Evolutionary conservation across 2,329 filamentous ascomycete genomes (phyloP).

Genomic region (Periconia sp.): DNA sequence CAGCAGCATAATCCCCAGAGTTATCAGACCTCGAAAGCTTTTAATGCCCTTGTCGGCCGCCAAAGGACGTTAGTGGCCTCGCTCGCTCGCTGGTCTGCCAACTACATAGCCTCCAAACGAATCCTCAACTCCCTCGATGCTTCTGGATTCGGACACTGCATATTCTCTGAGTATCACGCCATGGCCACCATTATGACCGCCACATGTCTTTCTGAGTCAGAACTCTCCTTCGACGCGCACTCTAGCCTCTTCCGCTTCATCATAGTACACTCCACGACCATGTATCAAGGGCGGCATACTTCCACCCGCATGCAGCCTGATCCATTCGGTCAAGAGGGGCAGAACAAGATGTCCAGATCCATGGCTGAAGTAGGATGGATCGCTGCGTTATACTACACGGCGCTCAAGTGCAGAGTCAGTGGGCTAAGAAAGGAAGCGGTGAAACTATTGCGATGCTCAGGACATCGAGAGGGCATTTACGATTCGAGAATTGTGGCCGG

Average conservation of each 20-base stretch:
- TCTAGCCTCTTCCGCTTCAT: slow-evolving; percentile 1
- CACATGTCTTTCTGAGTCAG: slow-evolving; percentile 2
- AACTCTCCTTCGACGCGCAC: slow-evolving; percentile 24
- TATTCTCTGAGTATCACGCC: slow-evolving; percentile 8
- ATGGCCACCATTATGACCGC: slow-evolving; percentile 12
- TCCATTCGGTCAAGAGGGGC: too few relatives aligned
- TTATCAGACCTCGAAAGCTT: background rate
- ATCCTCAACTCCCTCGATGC: background rate
- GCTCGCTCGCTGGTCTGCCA: background rate
- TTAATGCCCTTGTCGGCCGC: background rate
- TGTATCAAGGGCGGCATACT: too few relatives aligned
- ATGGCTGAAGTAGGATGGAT: slow-evolving; percentile 53
- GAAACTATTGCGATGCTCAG: slow-evolving; percentile 28
- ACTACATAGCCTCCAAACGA: too few relatives aligned
- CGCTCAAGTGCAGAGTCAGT: slow-evolving; percentile 53
- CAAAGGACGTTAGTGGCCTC: background rate
- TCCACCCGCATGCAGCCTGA: too few relatives aligned
- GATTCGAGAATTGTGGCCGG: slow-evolving; percentile 38
- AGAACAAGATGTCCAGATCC: slow-evolving; percentile 38
- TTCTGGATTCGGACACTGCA: too few relatives aligned
- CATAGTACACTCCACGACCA: slow-evolving; percentile 28
- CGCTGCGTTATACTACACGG: slow-evolving; percentile 53
- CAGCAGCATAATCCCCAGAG: background rate
- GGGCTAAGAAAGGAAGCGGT: slow-evolving; percentile 47
- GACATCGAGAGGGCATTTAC: slow-evolving; percentile 53